A percentile compares a stretch with the other conserved stretches of the same genome.
phyloP scores from a whole-genome alignment of 108 stramenopile genomes.

The Fistulifera solaris region DNA sequence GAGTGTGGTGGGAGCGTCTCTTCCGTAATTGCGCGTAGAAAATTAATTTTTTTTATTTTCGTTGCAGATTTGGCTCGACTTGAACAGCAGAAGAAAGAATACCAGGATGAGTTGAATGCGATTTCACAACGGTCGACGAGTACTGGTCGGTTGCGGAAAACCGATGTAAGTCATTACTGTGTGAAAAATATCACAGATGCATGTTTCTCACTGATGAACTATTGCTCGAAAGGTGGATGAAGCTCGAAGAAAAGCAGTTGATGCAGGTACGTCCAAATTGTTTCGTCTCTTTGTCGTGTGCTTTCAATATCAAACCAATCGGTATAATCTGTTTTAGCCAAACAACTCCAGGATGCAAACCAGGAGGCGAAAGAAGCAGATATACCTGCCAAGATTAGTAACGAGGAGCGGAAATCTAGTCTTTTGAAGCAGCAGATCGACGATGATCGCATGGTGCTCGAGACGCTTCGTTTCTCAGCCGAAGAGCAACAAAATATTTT shows the following conservation, averaged over 20 bases:
- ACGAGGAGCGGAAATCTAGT: constrained; percentile 52
- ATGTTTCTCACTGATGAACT: too few relatives aligned
- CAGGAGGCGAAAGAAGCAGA: constrained; percentile 43
- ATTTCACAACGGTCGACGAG: not conserved
- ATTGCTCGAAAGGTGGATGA: constrained; percentile 7
- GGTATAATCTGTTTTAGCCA: constrained; percentile 8
- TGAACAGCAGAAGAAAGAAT: too few relatives aligned
- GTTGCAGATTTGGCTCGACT: not conserved
- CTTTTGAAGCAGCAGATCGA: constrained; percentile 41
- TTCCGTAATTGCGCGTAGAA: too few relatives aligned
- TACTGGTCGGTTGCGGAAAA: constrained; percentile 12
- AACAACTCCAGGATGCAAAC: constrained; percentile 37
- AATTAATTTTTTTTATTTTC: not conserved
- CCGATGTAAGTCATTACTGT: too few relatives aligned
- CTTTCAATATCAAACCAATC: too few relatives aligned
- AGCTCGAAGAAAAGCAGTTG: constrained; percentile 9
- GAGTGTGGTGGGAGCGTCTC: too few relatives aligned
- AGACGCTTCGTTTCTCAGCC: constrained; percentile 38
- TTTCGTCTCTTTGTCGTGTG: too few relatives aligned
- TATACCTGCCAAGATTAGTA: constrained; percentile 67
- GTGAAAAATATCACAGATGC: too few relatives aligned
- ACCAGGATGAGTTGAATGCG: too few relatives aligned
- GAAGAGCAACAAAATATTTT: constrained; percentile 61
- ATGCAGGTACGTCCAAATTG: constrained; percentile 7
- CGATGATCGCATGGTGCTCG: constrained; percentile 47